Evolutionary conservation across 805 yeast species (phyloP), one percentile per base, ranked within the genome.

Genomic region (Candida alai): DNA sequence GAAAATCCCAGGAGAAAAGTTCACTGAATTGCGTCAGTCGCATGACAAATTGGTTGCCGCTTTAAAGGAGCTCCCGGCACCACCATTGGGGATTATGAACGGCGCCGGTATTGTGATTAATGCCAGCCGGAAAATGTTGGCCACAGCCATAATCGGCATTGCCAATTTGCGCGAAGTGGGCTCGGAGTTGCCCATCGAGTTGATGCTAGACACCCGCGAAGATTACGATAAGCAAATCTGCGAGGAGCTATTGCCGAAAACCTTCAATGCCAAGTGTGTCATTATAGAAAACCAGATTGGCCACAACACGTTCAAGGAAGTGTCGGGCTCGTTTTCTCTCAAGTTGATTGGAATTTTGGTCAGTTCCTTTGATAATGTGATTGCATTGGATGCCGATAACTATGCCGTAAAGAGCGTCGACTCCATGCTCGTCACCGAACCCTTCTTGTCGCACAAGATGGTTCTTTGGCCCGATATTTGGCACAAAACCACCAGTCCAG

Each of bases 91-190:
- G n/a, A 39, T 58, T 17, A 49, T 45, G 13, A 35, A 40, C 2
- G 68, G 67, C 5, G 49, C 52, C 12, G 70, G 70, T 6, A 60
- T 64, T 19, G 61, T 62, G 6, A 47, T 64, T n/a, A 49, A 54
- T 18, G 58, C 58, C 6, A 56, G 59, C 6, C 53, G 56, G 6
- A 37, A 41, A 12, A 45, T 48, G 34, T 36, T 61, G 15, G 56
- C 56, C 3, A 48, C 54, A 2, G 61, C 64, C 1, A 42, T 63
- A 21, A 51, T 60, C 1, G 44, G 50, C 15, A 43, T 61, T 9
- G 48, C 49, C 3, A 65, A 60, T 30, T 30, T 61, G 6, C 42
- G 65, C 32, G 60, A 57, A 30, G 34, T 41, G 35, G 67, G 65
- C 4, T 54, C 59, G 17, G 36, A 42, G 31, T 48, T 62, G 28